Percentiles rank a stretch among this genome's conserved stretches.
phyloP scores from a whole-genome alignment of 2,329 filamentous ascomycete species.

The Verticillium albo-atrum region DNA sequence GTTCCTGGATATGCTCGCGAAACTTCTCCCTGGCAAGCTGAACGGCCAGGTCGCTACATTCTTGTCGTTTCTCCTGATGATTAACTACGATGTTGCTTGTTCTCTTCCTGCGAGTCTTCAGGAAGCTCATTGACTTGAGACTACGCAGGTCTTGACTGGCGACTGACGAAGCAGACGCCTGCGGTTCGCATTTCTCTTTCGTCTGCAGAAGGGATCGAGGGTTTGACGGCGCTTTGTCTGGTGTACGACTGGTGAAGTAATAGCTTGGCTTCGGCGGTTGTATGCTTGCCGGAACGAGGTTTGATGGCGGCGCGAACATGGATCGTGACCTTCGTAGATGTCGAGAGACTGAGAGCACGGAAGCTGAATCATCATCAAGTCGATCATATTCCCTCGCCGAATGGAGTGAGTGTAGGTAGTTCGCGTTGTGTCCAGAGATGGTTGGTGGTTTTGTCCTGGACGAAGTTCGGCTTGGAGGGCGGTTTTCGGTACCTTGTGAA shows the following conservation, averaged over 20 bases:
- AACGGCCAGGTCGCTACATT: constrained; percentile 27
- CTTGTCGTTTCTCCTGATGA: not conserved
- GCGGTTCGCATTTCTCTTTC: not conserved
- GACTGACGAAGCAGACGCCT: not conserved
- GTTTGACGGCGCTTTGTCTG: not conserved
- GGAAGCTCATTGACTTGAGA: constrained; percentile 53
- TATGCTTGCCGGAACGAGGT: constrained; percentile 1
- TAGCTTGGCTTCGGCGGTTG: constrained; percentile 3
- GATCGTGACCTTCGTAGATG: constrained; percentile 52
- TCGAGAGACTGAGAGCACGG: constrained; percentile 42
- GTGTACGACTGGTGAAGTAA: constrained; percentile 3
- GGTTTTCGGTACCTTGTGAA: not conserved
- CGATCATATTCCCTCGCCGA: constrained; percentile 2
- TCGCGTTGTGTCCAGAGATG: not conserved
- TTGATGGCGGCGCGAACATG: constrained; percentile 36
- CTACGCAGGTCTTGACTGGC: constrained; percentile 27
- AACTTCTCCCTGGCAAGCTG: constrained; percentile 31
- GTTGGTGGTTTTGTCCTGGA: not conserved
- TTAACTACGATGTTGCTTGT: constrained; percentile 11
- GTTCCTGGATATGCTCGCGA: constrained; percentile 26
- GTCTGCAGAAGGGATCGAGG: not conserved
- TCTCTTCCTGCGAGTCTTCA: constrained; percentile 26
- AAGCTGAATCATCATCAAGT: constrained; percentile 38
- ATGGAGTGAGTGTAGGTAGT: constrained; percentile 6
- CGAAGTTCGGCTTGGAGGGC: not conserved